These are phyloP conservation scores for Claviceps africana DNA, from an alignment of 2,329 filamentous ascomycete genomes.

Conservation along the genomic window DNA sequence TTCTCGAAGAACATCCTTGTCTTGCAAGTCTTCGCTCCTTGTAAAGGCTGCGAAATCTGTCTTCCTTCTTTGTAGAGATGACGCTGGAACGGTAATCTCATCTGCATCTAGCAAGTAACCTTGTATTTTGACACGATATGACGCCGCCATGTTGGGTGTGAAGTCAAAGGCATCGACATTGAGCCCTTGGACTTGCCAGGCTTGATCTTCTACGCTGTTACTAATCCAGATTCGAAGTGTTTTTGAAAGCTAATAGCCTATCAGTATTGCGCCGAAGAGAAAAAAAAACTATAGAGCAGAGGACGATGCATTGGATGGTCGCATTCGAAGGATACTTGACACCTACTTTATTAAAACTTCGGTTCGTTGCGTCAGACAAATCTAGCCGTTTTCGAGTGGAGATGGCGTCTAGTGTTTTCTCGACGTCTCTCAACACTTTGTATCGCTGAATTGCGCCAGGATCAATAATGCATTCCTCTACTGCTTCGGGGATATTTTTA, in stretches of 20 bases:
- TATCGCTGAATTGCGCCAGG: constrained; percentile 70
- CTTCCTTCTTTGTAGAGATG: background rate
- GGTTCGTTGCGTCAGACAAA: constrained; percentile 27
- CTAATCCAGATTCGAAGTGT: constrained; percentile 88
- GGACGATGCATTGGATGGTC: background rate
- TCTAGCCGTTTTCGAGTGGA: constrained; percentile 92
- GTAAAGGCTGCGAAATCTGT: background rate
- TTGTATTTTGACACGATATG: constrained; percentile 85
- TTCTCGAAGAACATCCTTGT: constrained; percentile 36
- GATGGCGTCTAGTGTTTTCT: constrained; percentile 77
- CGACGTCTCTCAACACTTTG: constrained; percentile 68
- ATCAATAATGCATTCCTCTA: constrained; percentile 67
- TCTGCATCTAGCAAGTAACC: constrained; percentile 66
- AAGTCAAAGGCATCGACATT: constrained; percentile 72
- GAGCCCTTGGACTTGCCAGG: constrained; percentile 65
- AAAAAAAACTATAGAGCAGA: background rate
- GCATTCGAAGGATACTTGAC: background rate
- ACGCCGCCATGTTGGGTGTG: constrained; percentile 59
- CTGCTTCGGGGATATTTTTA: constrained; percentile 81
- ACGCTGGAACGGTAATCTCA: constrained; percentile 15
- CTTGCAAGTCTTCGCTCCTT: background rate
- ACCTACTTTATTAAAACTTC: constrained; percentile 53
- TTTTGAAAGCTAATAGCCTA: constrained; percentile 46
- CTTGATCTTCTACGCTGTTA: constrained; percentile 88
- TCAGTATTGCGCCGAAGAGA: constrained; percentile 9